Percentiles rank a stretch among this genome's conserved stretches.
Evolutionary conservation across 176 grass and related monocot species (phyloP).

Genomic region (Aegilops longissima): DNA sequence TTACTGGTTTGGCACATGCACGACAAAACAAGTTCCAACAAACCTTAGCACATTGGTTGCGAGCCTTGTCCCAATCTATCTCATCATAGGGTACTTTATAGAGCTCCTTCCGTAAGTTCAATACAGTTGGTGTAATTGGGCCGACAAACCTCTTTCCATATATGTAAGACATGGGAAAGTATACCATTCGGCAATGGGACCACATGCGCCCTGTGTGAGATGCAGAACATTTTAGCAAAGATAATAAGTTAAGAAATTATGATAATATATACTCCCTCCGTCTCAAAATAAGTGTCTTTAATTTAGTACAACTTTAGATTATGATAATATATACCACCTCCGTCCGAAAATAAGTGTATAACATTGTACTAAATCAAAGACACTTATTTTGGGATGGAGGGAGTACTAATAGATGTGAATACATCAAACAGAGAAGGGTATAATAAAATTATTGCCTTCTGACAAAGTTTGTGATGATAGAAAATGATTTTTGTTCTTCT

Average conservation of each 20-base stretch:
- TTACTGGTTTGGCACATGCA: background rate
- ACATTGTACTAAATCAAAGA: too few relatives aligned
- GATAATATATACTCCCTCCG: background rate
- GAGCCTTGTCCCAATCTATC: slow-evolving; percentile 90
- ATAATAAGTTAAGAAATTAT: background rate
- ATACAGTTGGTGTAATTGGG: slow-evolving; percentile 54
- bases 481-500: background rate
- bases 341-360: too few relatives aligned
- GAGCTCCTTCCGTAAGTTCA: slow-evolving; percentile 76
- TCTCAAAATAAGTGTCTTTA: too few relatives aligned
- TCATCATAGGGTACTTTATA: slow-evolving; percentile 52
- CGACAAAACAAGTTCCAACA: background rate
- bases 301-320: too few relatives aligned
- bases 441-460: background rate
- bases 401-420: background rate
- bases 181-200: slow-evolving; percentile 97
- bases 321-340: too few relatives aligned
- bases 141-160: slow-evolving; percentile 89
- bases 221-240: background rate
- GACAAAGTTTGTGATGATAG: background rate
- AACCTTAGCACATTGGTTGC: slow-evolving; percentile 88
- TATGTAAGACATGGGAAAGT: slow-evolving; percentile 96
- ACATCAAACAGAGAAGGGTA: background rate
- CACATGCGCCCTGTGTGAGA: slow-evolving; percentile 72
- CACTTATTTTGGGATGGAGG: too few relatives aligned